Conservation (phyloP, 106 monocot genomes). For the Dendrobium catenatum region DNA sequence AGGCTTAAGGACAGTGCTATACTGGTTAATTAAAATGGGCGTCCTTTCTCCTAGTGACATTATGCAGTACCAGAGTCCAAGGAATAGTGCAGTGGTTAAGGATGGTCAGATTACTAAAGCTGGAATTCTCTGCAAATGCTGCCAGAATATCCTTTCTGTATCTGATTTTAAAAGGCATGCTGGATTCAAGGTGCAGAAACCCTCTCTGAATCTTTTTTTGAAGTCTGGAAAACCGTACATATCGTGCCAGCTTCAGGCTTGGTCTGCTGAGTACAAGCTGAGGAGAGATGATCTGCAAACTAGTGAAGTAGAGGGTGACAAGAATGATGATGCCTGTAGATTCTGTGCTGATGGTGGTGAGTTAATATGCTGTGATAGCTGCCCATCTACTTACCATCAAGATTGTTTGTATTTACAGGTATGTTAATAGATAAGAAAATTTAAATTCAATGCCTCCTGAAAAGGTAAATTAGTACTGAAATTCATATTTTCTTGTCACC, state of each 20-base stretch:
- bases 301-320: constrained; percentile 30
- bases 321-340: constrained; percentile 86
- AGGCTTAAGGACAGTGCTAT: constrained; percentile 54
- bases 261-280: constrained; percentile 64
- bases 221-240: constrained; percentile 41
- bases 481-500: too few species aligned
- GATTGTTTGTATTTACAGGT: constrained; percentile 59
- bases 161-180: constrained; percentile 64
- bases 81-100: constrained; percentile 32
- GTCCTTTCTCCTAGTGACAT: constrained; percentile 31
- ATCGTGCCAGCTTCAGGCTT: constrained; percentile 64
- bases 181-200: constrained; percentile 17
- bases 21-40: constrained; percentile 58
- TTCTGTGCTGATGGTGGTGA: constrained; percentile 83
- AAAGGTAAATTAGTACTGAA: background rate
- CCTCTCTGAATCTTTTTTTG: constrained; percentile 58
- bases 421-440: constrained; percentile 3
- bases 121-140: constrained; percentile 74
- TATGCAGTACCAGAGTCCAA: constrained; percentile 36
- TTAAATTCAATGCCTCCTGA: background rate
- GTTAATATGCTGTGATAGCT: constrained; percentile 82
- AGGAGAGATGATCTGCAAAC: constrained; percentile 35
- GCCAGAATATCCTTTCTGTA: constrained; percentile 36
- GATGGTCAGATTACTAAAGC: constrained; percentile 43
- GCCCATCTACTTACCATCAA: constrained; percentile 72